Evolutionary conservation across 2,329 filamentous ascomycete species (phyloP), one percentile per base, ranked within the genome.

Genomic region (Stachybotrys chlorohalonatus): DNA sequence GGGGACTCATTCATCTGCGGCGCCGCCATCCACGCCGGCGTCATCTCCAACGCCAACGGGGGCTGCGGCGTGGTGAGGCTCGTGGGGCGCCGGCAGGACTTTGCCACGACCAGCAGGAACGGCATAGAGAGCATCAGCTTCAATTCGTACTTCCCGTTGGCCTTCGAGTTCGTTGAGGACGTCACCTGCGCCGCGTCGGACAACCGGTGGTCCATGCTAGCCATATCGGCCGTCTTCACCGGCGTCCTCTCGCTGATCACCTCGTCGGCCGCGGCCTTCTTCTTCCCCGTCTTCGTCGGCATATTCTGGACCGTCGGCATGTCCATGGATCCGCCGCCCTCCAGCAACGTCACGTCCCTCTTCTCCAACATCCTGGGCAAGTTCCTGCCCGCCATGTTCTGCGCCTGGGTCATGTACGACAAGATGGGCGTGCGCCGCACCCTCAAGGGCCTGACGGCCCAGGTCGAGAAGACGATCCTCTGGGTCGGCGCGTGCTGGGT

Each of bases 401-500:
- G 88, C 58, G 89, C 86, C 47, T 94, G 89, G 74, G 90, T 94
- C 57, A 85, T 96, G 58, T 96, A 91, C 73, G 84, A 86, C 66
- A 91, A 88, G 68, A 92, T 92, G 77, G 83, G 84, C 53, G 81
- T 94, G 9, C 78, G 83, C 5, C 86, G 89, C 49, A 84, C 88
- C 1, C 79, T 96, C 31, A 71, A 70, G 1, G 86, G 84, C 1
- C 78, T 96, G 2, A 86, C 83, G 0, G 90, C 92, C 0, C 93
- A 96, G 66, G 63, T 96, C 48, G 93, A 96, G 65, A 96, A 95
- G 76, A 89, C 90, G 0, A 71, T 97, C 3, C 77, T 97, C 31
- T 97, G 91, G 87, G 77, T 99, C 1, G 92, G 92, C 1, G 86
- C 85, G 7, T 91, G 88, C 65, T 99, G 95, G 87, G 83, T 96